A percentile compares a stretch with the other conserved stretches of the same genome.
Evolutionary conservation across 2,329 filamentous ascomycete species (phyloP).

Genomic region (Salinomyces thailandicus): DNA sequence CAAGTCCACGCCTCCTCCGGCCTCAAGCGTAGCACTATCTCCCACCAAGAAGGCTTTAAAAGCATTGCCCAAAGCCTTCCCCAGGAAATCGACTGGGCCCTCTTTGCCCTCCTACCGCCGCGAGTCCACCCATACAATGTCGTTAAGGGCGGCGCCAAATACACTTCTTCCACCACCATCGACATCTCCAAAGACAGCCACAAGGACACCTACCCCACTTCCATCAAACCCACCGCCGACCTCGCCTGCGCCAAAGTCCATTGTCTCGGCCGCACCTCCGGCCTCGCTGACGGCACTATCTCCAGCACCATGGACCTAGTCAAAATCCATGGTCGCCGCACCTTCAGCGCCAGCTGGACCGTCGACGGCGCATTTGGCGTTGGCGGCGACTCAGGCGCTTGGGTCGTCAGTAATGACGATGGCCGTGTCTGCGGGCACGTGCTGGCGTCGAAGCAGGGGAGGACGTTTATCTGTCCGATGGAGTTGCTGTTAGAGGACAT

Average conservation of each 20-base stretch:
- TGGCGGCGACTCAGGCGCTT: conserved; percentile 85
- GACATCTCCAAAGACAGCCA: conserved; percentile 12
- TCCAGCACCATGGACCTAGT: conserved; percentile 69
- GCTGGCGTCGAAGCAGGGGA: conserved; percentile 61
- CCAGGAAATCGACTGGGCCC: conserved; percentile 92
- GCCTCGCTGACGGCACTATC: conserved; percentile 68
- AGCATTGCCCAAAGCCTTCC: conserved; percentile 53
- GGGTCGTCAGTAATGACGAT: conserved; percentile 73
- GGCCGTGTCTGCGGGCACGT: conserved; percentile 82
- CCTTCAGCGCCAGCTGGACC: conserved; percentile 63
- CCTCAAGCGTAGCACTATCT: conserved; percentile 49
- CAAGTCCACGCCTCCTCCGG: conserved; percentile 84
- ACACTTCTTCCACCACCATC: conserved; percentile 15
- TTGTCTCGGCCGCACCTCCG: conserved; percentile 79
- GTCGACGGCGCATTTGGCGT: conserved; percentile 53
- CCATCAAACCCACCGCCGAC: conserved; percentile 48
- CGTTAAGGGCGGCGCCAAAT: conserved; percentile 46
- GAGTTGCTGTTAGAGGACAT: conserved; percentile 81
- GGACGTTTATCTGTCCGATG: conserved; percentile 93
- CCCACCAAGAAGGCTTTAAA: conserved; percentile 22
- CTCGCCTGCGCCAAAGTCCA: conserved; percentile 72
- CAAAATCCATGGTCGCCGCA: conserved; percentile 74
- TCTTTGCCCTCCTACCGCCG: conserved; percentile 67
- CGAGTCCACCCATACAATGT: conserved; percentile 63
- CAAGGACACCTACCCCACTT: conserved; percentile 30